Percentiles rank a stretch among this genome's conserved stretches.
Conservation (phyloP, 2,329 filamentous ascomycete species). For the Biscogniauxia mediterranea region DNA sequence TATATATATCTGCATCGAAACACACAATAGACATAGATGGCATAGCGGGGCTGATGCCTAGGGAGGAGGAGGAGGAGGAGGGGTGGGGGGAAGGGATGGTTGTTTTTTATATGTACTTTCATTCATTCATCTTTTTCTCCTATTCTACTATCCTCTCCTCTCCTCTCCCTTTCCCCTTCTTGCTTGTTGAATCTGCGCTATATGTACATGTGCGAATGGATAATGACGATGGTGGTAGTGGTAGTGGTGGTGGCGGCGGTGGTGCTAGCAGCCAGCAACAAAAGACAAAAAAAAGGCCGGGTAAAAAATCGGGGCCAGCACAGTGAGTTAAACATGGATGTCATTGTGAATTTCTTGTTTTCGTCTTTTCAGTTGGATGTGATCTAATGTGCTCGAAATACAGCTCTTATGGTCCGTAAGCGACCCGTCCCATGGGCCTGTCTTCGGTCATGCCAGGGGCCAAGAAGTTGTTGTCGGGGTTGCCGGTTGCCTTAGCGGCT, state of each 20-base stretch:
- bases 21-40: no score
- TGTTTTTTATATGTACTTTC: background rate
- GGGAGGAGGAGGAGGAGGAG: no score
- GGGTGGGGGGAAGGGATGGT: background rate
- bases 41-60: no score
- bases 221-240: no score
- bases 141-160: background rate
- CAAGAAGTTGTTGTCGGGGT: constrained; percentile 78
- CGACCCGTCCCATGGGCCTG: constrained; percentile 59
- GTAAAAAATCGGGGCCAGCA: background rate
- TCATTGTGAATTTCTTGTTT: constrained; percentile 5
- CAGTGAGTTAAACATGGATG: constrained; percentile 1
- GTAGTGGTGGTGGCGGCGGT: no score
- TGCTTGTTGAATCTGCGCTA: constrained; percentile 18
- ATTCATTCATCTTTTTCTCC: background rate
- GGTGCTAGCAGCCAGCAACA: constrained; percentile 7
- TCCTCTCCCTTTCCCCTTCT: constrained; percentile 6
- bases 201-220: constrained; percentile 26
- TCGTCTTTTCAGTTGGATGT: background rate
- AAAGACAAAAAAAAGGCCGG: constrained; percentile 5
- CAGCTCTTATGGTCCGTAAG: constrained; percentile 51
- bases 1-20: no score
- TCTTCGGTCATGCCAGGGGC: constrained; percentile 66
- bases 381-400: constrained; percentile 20
- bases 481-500: constrained; percentile 80